Percentiles rank a stretch among this genome's conserved stretches.
Evolutionary conservation across 2,329 filamentous ascomycete genomes (phyloP).

Genomic region (Hysterium pulicare): DNA sequence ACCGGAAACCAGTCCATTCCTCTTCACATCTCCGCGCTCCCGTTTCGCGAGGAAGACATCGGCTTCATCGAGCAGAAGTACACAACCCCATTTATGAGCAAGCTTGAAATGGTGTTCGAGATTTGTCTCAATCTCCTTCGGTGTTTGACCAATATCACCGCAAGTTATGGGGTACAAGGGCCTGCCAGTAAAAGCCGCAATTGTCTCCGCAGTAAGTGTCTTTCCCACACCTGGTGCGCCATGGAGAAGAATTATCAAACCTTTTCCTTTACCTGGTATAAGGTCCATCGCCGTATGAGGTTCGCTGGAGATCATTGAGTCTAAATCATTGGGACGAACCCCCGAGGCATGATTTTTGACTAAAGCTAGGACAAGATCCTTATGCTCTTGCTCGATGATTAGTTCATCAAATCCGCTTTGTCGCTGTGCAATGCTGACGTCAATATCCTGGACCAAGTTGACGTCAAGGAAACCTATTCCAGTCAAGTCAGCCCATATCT

Average conservation of each 20-base stretch:
- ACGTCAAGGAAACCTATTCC: slow-evolving; percentile 20
- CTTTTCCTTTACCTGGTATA: slow-evolving; percentile 11
- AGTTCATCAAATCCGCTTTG: slow-evolving; percentile 8
- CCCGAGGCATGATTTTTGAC: slow-evolving; percentile 16
- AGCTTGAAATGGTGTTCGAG: neutral
- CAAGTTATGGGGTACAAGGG: slow-evolving; percentile 4
- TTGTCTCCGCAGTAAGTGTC: slow-evolving; percentile 6
- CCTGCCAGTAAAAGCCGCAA: slow-evolving; percentile 3
- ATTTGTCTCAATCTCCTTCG: neutral
- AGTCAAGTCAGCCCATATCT: too few relatives aligned
- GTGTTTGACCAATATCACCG: slow-evolving; percentile 4
- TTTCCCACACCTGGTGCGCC: neutral
- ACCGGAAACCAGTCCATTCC: slow-evolving; percentile 5
- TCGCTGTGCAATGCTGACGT: slow-evolving; percentile 4
- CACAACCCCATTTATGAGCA: slow-evolving; percentile 4
- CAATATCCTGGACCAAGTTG: slow-evolving; percentile 16
- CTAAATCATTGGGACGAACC: too few relatives aligned
- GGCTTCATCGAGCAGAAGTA: slow-evolving; percentile 10
- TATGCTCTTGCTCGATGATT: slow-evolving; percentile 18
- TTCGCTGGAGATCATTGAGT: too few relatives aligned
- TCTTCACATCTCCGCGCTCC: neutral
- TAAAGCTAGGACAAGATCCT: slow-evolving; percentile 16
- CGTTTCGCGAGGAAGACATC: slow-evolving; percentile 2
- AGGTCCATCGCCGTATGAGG: too few relatives aligned
- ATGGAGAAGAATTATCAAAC: neutral